These are phyloP conservation scores for Tetrapyrgos nigripes DNA, from an alignment of 1,284 basidiomycete species.

Conservation along the genomic window DNA sequence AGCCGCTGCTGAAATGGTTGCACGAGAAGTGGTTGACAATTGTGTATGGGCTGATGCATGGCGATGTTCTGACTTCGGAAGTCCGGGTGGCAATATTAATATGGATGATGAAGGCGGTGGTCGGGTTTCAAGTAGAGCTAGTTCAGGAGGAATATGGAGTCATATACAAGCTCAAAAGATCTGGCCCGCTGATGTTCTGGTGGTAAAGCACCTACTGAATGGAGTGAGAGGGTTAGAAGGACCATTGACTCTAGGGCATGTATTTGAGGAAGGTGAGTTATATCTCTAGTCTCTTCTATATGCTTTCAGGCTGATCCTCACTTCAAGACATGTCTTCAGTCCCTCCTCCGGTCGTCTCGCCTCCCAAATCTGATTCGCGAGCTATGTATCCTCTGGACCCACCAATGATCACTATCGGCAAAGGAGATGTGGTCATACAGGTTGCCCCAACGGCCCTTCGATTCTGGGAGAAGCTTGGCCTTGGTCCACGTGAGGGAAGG, in stretches of 20 bases:
- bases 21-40: slow-evolving; percentile 73
- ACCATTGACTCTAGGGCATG: slow-evolving; percentile 37
- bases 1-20: slow-evolving; percentile 62
- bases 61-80: slow-evolving; percentile 48
- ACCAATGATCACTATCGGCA: slow-evolving; percentile 67
- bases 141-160: not conserved
- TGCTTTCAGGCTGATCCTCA: not conserved
- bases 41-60: slow-evolving; percentile 71
- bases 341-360: not conserved
- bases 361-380: not conserved
- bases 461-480: slow-evolving; percentile 85
- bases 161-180: slow-evolving; percentile 33
- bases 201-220: slow-evolving; percentile 43
- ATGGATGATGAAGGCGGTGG: not conserved
- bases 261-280: slow-evolving; percentile 48
- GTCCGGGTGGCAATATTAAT: slow-evolving; percentile 9
- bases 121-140: not conserved
- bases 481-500: slow-evolving; percentile 70
- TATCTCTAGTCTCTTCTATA: not conserved
- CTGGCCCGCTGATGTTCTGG: slow-evolving; percentile 62
- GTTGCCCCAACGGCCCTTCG: slow-evolving; percentile 69
- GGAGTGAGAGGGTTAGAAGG: slow-evolving; percentile 35
- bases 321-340: not conserved
- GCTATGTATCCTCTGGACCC: slow-evolving; percentile 47
- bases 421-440: slow-evolving; percentile 67